Percentiles rank a stretch among this genome's conserved stretches.
Conservation (phyloP, 2,329 filamentous ascomycete species). For the Tolypocladium guangdongense region DNA sequence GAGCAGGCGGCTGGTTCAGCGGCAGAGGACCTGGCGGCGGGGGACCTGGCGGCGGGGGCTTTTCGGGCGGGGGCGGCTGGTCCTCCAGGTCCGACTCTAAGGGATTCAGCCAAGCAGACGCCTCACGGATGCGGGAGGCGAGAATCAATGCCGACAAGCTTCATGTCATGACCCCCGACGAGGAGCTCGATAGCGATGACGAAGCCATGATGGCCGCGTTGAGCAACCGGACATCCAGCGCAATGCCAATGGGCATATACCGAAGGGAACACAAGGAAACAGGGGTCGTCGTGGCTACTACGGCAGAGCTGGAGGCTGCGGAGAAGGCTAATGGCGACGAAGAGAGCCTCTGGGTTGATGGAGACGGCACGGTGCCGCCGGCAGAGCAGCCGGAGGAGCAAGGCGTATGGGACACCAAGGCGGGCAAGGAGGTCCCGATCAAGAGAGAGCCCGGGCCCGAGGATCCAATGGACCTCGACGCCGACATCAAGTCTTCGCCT, state of each 20-base stretch:
- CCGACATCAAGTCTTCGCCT: constrained; percentile 11
- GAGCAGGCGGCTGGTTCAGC: constrained; percentile 17
- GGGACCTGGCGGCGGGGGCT: constrained; percentile 14
- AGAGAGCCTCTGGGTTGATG: constrained; percentile 35
- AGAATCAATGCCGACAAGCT: constrained; percentile 48
- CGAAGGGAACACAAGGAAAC: constrained; percentile 43
- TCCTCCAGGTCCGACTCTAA: constrained; percentile 24
- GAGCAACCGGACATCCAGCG: constrained; percentile 16
- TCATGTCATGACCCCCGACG: constrained; percentile 29
- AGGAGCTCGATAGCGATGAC: constrained; percentile 35
- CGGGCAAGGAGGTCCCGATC: constrained; percentile 23
- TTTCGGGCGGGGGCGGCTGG: constrained; percentile 15
- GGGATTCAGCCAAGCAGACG: constrained; percentile 26
- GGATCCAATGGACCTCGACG: constrained; percentile 29
- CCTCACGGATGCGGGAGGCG: constrained; percentile 24
- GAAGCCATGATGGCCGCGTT: constrained; percentile 28
- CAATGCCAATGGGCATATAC: constrained; percentile 46
- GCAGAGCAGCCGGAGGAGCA: constrained; percentile 22
- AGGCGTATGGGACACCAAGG: constrained; percentile 34
- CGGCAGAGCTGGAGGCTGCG: constrained; percentile 45
- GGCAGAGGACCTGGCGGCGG: constrained; percentile 21
- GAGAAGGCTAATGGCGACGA: constrained; percentile 35
- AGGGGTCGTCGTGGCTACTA: constrained; percentile 42
- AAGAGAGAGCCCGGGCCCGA: constrained; percentile 35
- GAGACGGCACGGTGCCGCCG: constrained; percentile 14